A percentile compares a stretch with the other conserved stretches of the same genome.
These are phyloP conservation scores for Gracilaria gracilis DNA, from an alignment of 23 red algal species.

Conservation along the genomic window DNA sequence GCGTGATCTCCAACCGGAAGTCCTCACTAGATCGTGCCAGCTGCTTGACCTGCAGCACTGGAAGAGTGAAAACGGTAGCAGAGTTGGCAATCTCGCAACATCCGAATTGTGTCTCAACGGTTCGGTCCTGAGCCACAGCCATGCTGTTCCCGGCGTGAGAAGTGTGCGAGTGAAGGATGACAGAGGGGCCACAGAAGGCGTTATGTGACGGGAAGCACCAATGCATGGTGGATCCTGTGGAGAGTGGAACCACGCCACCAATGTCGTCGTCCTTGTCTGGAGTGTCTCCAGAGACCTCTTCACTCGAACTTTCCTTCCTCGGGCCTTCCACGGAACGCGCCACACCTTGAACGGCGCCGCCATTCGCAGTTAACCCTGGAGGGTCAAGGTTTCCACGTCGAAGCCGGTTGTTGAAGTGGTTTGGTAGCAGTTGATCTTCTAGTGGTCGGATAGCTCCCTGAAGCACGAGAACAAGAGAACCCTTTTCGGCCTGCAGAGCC, in stretches of 20 bases:
- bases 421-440: conserved; percentile 36
- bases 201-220: conserved; percentile 73
- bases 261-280: conserved; percentile 35
- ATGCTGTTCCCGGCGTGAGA: neutral
- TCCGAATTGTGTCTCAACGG: conserved; percentile 58
- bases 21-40: conserved; percentile 38
- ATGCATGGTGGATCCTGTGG: conserved; percentile 55
- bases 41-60: conserved; percentile 45
- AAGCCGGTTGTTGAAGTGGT: conserved; percentile 12
- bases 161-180: conserved; percentile 46
- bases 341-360: neutral
- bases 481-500: conserved; percentile 39
- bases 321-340: neutral
- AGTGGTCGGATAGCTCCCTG: conserved; percentile 58
- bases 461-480: conserved; percentile 54
- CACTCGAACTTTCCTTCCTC: conserved; percentile 41
- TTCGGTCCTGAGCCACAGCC: conserved; percentile 49
- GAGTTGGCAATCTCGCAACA: conserved; percentile 46
- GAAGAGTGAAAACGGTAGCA: conserved; percentile 71
- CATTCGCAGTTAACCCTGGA: neutral
- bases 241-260: neutral
- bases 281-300: conserved; percentile 31
- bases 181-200: conserved; percentile 63
- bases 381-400: neutral
- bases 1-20: conserved; percentile 69